phyloP scores from a whole-genome alignment of 805 yeast species.

The Pichia occidentalis region DNA sequence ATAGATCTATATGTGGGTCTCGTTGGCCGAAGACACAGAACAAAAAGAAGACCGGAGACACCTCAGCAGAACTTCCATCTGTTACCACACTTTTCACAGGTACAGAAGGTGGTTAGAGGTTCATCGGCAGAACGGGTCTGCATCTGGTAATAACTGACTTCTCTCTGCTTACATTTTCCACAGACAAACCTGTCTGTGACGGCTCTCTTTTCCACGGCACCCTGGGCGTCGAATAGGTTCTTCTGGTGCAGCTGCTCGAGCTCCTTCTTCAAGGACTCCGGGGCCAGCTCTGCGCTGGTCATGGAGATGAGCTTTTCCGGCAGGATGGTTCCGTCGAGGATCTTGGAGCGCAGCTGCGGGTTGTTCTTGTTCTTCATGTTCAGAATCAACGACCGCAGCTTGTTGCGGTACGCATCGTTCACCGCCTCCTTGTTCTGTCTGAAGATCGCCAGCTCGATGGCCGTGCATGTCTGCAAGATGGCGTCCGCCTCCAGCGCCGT shows the following conservation, averaged over 20 bases:
- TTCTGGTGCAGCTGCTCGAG: slow-evolving; percentile 79
- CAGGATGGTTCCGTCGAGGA: slow-evolving; percentile 59
- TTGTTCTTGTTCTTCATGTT: slow-evolving; percentile 85
- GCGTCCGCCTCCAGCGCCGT: slow-evolving; percentile 45
- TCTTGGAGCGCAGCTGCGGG: slow-evolving; percentile 69
- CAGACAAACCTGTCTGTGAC: slow-evolving; percentile 95
- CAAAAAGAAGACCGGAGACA: too few species aligned
- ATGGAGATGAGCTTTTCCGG: slow-evolving; percentile 65
- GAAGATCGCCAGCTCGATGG: slow-evolving; percentile 69
- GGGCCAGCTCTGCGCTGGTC: slow-evolving; percentile 95
- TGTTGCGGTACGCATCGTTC: slow-evolving; percentile 64
- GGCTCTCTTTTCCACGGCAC: slow-evolving; percentile 93
- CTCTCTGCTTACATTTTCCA: slow-evolving; percentile 96
- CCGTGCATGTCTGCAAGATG: slow-evolving; percentile 57
- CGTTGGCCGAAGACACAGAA: background rate
- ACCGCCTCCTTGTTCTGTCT: slow-evolving; percentile 51
- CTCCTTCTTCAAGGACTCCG: slow-evolving; percentile 80
- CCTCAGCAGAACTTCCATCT: slow-evolving; percentile 98
- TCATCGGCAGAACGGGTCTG: slow-evolving; percentile 99
- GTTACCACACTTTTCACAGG: slow-evolving; percentile 95
- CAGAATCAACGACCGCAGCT: slow-evolving; percentile 79
- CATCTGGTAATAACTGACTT: slow-evolving; percentile 94
- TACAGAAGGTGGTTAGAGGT: slow-evolving; percentile 96
- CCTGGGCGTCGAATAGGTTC: slow-evolving; percentile 93
- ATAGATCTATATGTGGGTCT: too few species aligned